Base-by-base conservation (phyloP, 352 stramenopile genomes). In the Globisporangium paroecandrum region DNA sequence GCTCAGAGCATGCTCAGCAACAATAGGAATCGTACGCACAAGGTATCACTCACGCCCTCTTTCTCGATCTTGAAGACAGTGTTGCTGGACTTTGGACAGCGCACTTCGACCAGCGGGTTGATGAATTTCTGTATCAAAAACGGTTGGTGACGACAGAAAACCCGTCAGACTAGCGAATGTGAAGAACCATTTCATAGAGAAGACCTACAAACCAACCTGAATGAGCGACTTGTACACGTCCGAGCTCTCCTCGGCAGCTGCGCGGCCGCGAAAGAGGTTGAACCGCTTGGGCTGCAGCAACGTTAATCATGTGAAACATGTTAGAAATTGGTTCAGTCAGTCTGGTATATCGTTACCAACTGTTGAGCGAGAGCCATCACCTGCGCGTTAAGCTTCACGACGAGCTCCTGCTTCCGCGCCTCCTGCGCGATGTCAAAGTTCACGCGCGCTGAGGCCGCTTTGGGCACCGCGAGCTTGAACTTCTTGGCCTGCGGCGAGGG, bases 1-100 rank as follows among this genome's bases (percentile, higher is more conserved):
- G 18, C 18, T 22, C n/a, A 51, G 18, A 24, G 8, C 43, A 38
- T 38, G 8, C 32, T 38, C 32, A 38, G 32, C 8, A 38, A 38
- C 32, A 10, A 38, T 38, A 38, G 32, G 32, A 38, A 38, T 10
- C 8, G 7, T 7, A 38, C 6, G 32, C 32, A 10, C 3, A 20
- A 60, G 1, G 20, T 18, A 27, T 8, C 4, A 74, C 70, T 36
- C 70, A 94, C 85, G 49, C 84, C 86, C 65, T 94, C 86, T 78
- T 90, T 90, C 70, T 94, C 86, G 32, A 94, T 86, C 68, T 90
- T 89, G 62, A 92, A 83, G 46, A 91, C 62, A 6, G 82, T 89
- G 63, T 85, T 78, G 68, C 86, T 89, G 46, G 83, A 83, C 67
- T 82, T 87, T 6, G 79, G 69, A 57, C 82, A 90, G 4, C 82